A percentile compares a stretch with the other conserved stretches of the same genome.
Evolutionary conservation across 345 rosid genomes (phyloP).

Genomic region (Lepidium aucheri): DNA sequence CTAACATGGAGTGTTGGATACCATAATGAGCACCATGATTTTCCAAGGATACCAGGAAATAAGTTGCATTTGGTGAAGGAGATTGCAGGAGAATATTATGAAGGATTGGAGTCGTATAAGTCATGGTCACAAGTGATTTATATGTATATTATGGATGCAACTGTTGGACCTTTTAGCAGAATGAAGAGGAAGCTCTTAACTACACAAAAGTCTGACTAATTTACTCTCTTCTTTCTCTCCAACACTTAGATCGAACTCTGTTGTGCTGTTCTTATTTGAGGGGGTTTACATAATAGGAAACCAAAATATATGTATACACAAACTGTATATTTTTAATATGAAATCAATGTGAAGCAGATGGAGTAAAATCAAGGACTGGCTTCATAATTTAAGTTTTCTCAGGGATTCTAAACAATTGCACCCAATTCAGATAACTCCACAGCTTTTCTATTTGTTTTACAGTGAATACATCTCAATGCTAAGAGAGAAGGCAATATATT

Average conservation of each 20-base stretch:
- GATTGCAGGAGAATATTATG: constrained; percentile 73
- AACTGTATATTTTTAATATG: too few species aligned
- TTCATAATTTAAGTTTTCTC: background rate
- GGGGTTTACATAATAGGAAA: too few species aligned
- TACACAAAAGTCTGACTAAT: constrained; percentile 5
- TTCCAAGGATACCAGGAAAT: constrained; percentile 76
- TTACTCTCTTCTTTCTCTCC: background rate
- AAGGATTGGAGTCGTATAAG: constrained; percentile 47
- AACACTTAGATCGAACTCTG: background rate
- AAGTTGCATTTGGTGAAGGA: constrained; percentile 80
- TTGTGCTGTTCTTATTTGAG: too few species aligned
- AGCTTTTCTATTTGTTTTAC: background rate
- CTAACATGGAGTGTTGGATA: constrained; percentile 78
- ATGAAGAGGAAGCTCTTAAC: constrained; percentile 67
- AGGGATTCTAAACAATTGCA: background rate
- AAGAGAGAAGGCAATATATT: background rate
- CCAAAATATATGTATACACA: too few species aligned
- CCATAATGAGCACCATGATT: constrained; percentile 94
- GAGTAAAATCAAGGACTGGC: background rate
- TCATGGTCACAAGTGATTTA: constrained; percentile 92
- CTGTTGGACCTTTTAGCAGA: constrained; percentile 68
- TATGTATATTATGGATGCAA: constrained; percentile 66
- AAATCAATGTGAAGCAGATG: too few species aligned
- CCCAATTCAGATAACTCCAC: background rate
- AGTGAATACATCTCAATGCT: background rate